Evolutionary conservation across 2,329 filamentous ascomycete genomes (phyloP).

Genomic region (Anisogramma anomala): DNA sequence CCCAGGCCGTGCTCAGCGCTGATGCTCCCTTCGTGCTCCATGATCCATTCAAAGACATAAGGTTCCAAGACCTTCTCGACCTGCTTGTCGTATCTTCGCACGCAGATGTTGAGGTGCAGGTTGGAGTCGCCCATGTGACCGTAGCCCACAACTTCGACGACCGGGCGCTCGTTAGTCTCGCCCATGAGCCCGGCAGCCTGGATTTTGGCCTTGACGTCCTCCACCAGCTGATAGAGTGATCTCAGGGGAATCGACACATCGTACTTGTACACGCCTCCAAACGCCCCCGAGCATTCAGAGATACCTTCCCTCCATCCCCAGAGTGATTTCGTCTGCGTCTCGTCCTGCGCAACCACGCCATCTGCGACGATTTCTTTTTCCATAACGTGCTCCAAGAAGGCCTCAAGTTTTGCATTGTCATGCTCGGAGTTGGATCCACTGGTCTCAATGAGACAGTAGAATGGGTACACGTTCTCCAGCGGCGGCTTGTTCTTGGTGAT

Average conservation of each 20-base stretch:
- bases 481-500: conserved; percentile 70
- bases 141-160: conserved; percentile 86
- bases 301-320: conserved; percentile 94
- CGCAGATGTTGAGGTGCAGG: conserved; percentile 82
- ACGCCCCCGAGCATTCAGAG: conserved; percentile 76
- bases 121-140: conserved; percentile 98
- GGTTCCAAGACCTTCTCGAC: conserved; percentile 86
- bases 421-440: conserved; percentile 91
- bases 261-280: conserved; percentile 96
- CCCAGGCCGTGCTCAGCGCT: conserved; percentile 94
- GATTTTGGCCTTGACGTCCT: conserved; percentile 67
- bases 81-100: conserved; percentile 69
- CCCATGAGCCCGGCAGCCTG: conserved; percentile 65
- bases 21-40: conserved; percentile 78
- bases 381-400: conserved; percentile 88
- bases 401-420: conserved; percentile 80
- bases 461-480: conserved; percentile 72
- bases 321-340: conserved; percentile 73
- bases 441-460: conserved; percentile 95
- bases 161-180: conserved; percentile 62
- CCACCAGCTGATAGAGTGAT: conserved; percentile 80
- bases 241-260: conserved; percentile 86
- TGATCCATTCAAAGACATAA: conserved; percentile 96
- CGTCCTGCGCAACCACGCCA: conserved; percentile 84
- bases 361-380: conserved; percentile 74